Evolutionary conservation across 495 filamentous ascomycete genomes (phyloP).

Genomic region (Lophium mytilinum): DNA sequence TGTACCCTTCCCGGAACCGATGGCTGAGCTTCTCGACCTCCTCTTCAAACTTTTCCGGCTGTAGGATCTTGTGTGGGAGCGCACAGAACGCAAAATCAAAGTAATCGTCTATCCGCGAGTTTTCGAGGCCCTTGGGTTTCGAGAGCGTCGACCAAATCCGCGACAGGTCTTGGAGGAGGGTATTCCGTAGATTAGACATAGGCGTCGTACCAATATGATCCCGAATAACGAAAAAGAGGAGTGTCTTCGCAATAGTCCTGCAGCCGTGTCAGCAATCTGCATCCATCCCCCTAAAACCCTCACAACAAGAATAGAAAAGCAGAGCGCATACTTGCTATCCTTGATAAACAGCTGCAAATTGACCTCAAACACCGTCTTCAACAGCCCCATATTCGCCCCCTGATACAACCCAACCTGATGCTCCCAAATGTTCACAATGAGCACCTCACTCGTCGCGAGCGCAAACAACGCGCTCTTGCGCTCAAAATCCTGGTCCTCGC

Average conservation of each 20-base stretch:
- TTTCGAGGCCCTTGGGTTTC: constrained; percentile 82
- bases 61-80: constrained; percentile 90
- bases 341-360: constrained; percentile 95
- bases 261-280: background rate
- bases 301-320: background rate
- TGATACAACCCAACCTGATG: constrained; percentile 97
- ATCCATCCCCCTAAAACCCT: background rate
- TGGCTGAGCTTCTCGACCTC: constrained; percentile 73
- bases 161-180: constrained; percentile 79
- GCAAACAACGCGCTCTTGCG: constrained; percentile 95
- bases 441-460: constrained; percentile 91
- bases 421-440: constrained; percentile 99
- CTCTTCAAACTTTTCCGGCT: constrained; percentile 80
- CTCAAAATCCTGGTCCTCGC: constrained; percentile 98
- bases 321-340: constrained; percentile 65
- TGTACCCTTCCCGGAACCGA: constrained; percentile 74
- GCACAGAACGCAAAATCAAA: constrained; percentile 97
- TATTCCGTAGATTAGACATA: constrained; percentile 77
- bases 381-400: constrained; percentile 94
- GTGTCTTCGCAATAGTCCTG: constrained; percentile 80
- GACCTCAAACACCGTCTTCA: constrained; percentile 98
- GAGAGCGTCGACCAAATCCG: constrained; percentile 87
- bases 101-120: constrained; percentile 85
- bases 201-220: constrained; percentile 91
- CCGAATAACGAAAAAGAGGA: constrained; percentile 97